Conservation (phyloP, 2,329 filamentous ascomycete species). For the Fusarium verrucosum region DNA sequence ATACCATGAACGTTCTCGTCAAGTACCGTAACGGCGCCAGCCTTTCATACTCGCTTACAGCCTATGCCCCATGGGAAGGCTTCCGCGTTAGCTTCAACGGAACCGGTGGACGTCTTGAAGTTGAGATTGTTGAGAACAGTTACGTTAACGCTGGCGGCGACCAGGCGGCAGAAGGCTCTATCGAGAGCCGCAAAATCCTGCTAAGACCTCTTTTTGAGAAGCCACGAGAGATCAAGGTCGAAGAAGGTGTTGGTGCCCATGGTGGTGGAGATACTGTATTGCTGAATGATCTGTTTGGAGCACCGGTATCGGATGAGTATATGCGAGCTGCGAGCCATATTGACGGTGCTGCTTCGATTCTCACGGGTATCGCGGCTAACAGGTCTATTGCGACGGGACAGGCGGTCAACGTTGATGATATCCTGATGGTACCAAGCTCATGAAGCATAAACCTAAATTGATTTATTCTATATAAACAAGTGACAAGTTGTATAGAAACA, state of each 20-base stretch:
- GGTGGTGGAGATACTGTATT: slow-evolving; percentile 68
- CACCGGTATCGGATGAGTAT: slow-evolving; percentile 61
- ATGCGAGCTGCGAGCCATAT: slow-evolving; percentile 65
- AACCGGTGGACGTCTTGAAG: slow-evolving; percentile 65
- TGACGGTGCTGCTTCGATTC: slow-evolving; percentile 66
- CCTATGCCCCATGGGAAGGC: slow-evolving; percentile 71
- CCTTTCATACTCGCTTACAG: slow-evolving; percentile 67
- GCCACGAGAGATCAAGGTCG: slow-evolving; percentile 63
- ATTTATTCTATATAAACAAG: not conserved
- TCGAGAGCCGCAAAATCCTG: slow-evolving; percentile 60
- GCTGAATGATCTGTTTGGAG: slow-evolving; percentile 66
- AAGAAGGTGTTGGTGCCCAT: slow-evolving; percentile 63
- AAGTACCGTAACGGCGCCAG: slow-evolving; percentile 65
- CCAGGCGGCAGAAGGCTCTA: slow-evolving; percentile 62
- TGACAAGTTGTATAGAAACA: too few relatives aligned
- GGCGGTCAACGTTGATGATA: slow-evolving; percentile 64
- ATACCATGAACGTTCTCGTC: slow-evolving; percentile 70
- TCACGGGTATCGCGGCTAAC: slow-evolving; percentile 69
- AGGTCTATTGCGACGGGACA: slow-evolving; percentile 65
- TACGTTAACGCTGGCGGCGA: slow-evolving; percentile 70
- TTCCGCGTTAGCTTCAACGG: slow-evolving; percentile 68
- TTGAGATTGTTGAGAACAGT: slow-evolving; percentile 69
- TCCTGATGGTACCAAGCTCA: slow-evolving; percentile 45
- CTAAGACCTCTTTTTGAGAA: slow-evolving; percentile 65
- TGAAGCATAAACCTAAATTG: not conserved